These are phyloP conservation scores for Madurella mycetomatis DNA, from an alignment of 2,329 filamentous ascomycete genomes.

Conservation along the genomic window DNA sequence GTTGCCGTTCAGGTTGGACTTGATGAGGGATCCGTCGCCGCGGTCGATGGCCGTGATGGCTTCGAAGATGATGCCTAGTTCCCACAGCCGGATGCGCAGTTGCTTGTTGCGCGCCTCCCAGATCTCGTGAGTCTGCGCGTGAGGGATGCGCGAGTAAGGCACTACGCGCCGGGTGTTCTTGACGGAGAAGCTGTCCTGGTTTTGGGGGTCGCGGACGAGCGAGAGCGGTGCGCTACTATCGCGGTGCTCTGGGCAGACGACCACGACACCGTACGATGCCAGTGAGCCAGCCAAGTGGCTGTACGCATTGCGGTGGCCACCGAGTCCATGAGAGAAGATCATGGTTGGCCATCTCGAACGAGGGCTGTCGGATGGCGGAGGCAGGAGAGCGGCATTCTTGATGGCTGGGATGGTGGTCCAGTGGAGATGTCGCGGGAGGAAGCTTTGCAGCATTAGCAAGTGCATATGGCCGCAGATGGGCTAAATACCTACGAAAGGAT, in stretches of 20 bases:
- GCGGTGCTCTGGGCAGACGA: conserved; percentile 76
- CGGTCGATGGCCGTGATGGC: conserved; percentile 62
- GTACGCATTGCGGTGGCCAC: conserved; percentile 77
- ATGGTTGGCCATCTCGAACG: conserved; percentile 66
- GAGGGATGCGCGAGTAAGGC: conserved; percentile 52
- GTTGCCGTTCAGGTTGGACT: conserved; percentile 50
- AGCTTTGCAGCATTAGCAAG: conserved; percentile 38
- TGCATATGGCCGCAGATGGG: no score
- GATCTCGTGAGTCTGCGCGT: conserved; percentile 60
- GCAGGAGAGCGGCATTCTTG: conserved; percentile 63
- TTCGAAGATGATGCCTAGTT: conserved; percentile 67
- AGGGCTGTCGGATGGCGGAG: conserved; percentile 40
- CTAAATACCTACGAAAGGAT: conserved; percentile 53
- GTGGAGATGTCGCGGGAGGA: conserved; percentile 66
- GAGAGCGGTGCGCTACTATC: conserved; percentile 76
- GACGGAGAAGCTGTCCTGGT: conserved; percentile 36
- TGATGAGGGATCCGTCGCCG: conserved; percentile 36
- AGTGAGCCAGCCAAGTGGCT: conserved; percentile 76
- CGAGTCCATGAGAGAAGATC: conserved; percentile 82
- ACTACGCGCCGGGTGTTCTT: conserved; percentile 35
- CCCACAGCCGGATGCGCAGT: conserved; percentile 72
- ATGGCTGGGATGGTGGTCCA: conserved; percentile 68
- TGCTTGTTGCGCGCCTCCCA: conserved; percentile 66
- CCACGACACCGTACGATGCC: conserved; percentile 75
- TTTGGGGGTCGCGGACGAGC: conserved; percentile 59